phyloP scores from a whole-genome alignment of 148 eudicot genomes.

The Pharnaceum exiguum region DNA sequence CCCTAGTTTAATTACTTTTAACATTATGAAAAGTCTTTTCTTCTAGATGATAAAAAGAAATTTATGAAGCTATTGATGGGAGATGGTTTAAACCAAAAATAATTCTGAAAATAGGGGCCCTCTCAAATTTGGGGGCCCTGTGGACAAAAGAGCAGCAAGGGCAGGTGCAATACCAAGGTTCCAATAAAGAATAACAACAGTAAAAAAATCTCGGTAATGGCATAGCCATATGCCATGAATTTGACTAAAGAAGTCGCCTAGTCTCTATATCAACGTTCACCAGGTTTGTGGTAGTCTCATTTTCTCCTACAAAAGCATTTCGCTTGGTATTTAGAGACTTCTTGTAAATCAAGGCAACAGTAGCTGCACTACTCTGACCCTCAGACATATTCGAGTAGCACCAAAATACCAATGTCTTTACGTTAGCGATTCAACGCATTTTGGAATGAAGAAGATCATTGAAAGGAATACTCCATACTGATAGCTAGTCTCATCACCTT shows the following conservation, averaged over 20 bases:
- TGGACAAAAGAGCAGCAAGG: constrained; percentile 59
- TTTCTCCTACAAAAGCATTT: constrained; percentile 34
- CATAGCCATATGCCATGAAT: constrained; percentile 85
- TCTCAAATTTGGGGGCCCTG: too few relatives aligned
- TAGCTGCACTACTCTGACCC: constrained; percentile 61
- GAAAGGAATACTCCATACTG: constrained; percentile 56
- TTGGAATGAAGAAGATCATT: constrained; percentile 55
- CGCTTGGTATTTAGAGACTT: constrained; percentile 57
- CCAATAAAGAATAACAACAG: constrained; percentile 55
- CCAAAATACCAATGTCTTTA: constrained; percentile 93
- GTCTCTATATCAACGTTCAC: constrained; percentile 75
- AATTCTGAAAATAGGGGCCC: too few relatives aligned
- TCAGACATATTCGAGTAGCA: constrained; percentile 59
- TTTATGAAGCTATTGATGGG: too few relatives aligned
- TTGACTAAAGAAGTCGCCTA: constrained; percentile 69
- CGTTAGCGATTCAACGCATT: constrained; percentile 68
- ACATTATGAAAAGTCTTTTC: too few relatives aligned
- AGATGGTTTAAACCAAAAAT: too few relatives aligned
- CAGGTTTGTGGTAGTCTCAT: constrained; percentile 53
- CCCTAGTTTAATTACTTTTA: too few relatives aligned
- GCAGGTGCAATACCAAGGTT: constrained; percentile 73
- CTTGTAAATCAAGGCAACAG: constrained; percentile 51
- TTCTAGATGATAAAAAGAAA: too few relatives aligned
- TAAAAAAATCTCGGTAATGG: constrained; percentile 64
- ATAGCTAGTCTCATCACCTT: constrained; percentile 36